Conservation (phyloP, 768 basidiomycete genomes). For the Russula compacta region DNA sequence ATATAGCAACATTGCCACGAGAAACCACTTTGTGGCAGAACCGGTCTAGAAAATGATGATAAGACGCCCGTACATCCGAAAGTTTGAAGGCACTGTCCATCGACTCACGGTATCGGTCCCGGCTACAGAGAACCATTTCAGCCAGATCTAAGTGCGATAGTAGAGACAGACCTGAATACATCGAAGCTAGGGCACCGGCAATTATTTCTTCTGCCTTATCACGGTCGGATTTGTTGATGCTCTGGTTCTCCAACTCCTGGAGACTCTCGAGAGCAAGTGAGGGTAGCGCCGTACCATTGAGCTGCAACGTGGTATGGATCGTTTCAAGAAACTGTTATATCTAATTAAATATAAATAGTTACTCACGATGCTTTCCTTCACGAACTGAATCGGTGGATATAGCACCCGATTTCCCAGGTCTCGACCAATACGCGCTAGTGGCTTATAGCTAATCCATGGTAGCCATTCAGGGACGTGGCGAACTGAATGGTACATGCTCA, state of each 20-base stretch:
- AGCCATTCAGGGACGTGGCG: conserved; percentile 3
- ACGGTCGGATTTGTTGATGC: neutral
- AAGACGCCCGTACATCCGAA: neutral
- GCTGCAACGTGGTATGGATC: neutral
- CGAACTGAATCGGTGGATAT: neutral
- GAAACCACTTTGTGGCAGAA: neutral
- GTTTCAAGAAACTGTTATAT: neutral
- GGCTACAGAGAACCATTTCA: neutral
- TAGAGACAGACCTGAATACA: neutral
- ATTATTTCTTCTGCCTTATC: neutral
- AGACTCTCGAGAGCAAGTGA: neutral
- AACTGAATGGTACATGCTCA: neutral
- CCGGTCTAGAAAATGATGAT: neutral
- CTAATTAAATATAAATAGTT: neutral
- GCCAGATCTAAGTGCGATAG: neutral
- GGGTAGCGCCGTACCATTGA: neutral
- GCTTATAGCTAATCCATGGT: conserved; percentile 5
- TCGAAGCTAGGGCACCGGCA: neutral
- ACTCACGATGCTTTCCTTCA: neutral
- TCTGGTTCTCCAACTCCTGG: neutral
- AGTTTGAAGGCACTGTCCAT: neutral
- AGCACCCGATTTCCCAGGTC: neutral
- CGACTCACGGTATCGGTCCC: neutral
- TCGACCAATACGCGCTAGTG: neutral
- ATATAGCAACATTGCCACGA: neutral